Base-by-base conservation (phyloP, 2,329 filamentous ascomycete species). In the Botryosphaeria agaves region DNA sequence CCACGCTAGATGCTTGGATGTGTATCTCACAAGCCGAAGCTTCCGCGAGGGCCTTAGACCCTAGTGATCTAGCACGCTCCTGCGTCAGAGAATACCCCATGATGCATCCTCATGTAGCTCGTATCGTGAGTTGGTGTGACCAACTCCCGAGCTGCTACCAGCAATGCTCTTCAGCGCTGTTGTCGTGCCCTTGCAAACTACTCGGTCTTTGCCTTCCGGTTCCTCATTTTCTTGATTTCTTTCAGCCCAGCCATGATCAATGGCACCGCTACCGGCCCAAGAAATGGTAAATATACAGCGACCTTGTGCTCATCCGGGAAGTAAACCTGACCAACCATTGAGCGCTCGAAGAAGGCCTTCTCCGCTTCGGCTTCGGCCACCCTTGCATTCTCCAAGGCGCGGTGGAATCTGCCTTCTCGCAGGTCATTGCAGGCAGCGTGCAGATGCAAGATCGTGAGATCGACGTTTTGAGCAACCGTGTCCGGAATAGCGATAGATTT, bases 281-380 rank as follows among this genome's bases (percentile, higher is more conserved):
- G 57, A 7, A 98, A 58, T 1, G 89, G 89, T 43, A 98, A 56
- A 50, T 98, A 98, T 1, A 98, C 89, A 0, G 89, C 89, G 15
- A 98, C 72, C 55, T 95, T 98, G 53, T 98, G 89, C 57, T 98
- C 89, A 47, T 98, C 89, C 0, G 89, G 89, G 52, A 98, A 98
- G 53, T 95, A 98, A 2, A 95, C 76, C 57, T 95, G 89, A 0
- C 85, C 89, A 8, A 98, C 89, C 89, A 98, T 98, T 47, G 81
- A 92, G 56, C 92, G 92, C 55, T 98, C 89, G 42, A 98, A 98
- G 55, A 98, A 98, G 0, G 87, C 87, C 36, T 78, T 74, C 51
- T 98, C 89, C 0, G 84, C 87, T 48, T 91, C 83, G 3, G 72
- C 69, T 53, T 94, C 85, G 5, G 89, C 89, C 28, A 83, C 72